A percentile compares a stretch with the other conserved stretches of the same genome.
These are phyloP conservation scores for Cyclostephanos invisitatus DNA, from an alignment of 108 stramenopile genomes.

Conservation along the genomic window DNA sequence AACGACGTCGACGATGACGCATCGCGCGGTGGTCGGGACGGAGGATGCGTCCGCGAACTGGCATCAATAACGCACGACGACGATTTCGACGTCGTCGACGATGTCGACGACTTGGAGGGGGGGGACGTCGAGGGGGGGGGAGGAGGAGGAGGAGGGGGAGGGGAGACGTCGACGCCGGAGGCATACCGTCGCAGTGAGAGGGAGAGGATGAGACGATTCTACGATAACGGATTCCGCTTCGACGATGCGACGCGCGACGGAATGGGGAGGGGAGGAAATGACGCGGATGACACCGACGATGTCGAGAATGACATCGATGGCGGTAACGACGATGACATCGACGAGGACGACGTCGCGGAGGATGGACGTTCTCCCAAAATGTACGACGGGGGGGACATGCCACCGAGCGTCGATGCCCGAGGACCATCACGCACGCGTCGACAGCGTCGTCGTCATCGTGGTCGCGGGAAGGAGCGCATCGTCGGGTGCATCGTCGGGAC, in stretches of 20 bases:
- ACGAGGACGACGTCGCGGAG: too few species aligned
- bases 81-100: neutral
- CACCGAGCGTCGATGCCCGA: neutral
- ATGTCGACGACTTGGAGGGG: neutral
- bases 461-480: conserved; percentile 26
- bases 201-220: conserved; percentile 29
- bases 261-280: too few species aligned
- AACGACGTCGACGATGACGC: neutral
- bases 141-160: neutral
- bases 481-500: conserved; percentile 49
- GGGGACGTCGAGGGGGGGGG: neutral
- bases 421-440: too few species aligned
- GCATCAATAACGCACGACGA: neutral
- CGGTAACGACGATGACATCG: neutral
- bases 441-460: neutral
- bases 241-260: conserved; percentile 1
- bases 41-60: too few species aligned
- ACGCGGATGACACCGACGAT: too few species aligned
- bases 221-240: conserved; percentile 25
- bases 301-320: neutral
- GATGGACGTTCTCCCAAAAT: too few species aligned
- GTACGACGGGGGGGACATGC: neutral
- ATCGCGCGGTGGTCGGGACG: neutral
- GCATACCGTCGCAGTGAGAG: neutral
- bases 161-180: neutral